Evolutionary conservation across 768 basidiomycete species (phyloP), one percentile per base, ranked within the genome.

Genomic region (Naganishia vishniacii): DNA sequence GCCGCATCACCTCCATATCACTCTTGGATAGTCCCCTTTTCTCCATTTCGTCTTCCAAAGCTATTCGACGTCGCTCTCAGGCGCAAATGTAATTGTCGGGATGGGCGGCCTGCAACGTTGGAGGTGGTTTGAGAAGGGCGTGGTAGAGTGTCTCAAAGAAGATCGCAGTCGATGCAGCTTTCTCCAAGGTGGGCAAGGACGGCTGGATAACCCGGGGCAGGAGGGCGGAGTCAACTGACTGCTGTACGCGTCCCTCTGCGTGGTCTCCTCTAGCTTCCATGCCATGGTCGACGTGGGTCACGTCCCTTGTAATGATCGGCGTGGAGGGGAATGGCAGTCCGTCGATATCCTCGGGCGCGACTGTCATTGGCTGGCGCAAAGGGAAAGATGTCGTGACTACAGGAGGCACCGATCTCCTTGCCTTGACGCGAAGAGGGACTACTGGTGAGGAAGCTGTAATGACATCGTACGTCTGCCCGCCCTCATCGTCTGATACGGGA

Each of bases 161-260:
- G 79, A 97, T 89, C 74, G 88, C 85, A 42, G 88, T 86, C 34
- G 92, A 87, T 64, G 91, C 89, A 56, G 92, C 90, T 76, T 88
- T 92, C 78, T 99, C 93, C 73, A 97, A 81, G 31, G 94, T 95
- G 45, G 86, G 82, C 62, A 99, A 81, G 60, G 92, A 93, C 41
- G 94, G 92, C 15, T 82, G 84, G 72, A 97, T 87, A 59, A 72
- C 51, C 25, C 76, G 45, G 51, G 63, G 13, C 59, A 46, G 25
- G 16, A 42, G 28, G 60, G 42, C 12, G 15, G 29, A 31, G 23
- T 32, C 60, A 18, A 44, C 9, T 18, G 18, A 5, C 40, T 42
- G 44, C 45, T 47, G n/a, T 4, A 23, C 13, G 61, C 47, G 23
- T 25, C 13, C 37, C 13, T n/a, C n/a, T n/a, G n/a, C n/a, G n/a